Evolutionary conservation across 345 rosid genomes (phyloP), one percentile per base, ranked within the genome.

Genomic region (Eucalyptus viminalis): DNA sequence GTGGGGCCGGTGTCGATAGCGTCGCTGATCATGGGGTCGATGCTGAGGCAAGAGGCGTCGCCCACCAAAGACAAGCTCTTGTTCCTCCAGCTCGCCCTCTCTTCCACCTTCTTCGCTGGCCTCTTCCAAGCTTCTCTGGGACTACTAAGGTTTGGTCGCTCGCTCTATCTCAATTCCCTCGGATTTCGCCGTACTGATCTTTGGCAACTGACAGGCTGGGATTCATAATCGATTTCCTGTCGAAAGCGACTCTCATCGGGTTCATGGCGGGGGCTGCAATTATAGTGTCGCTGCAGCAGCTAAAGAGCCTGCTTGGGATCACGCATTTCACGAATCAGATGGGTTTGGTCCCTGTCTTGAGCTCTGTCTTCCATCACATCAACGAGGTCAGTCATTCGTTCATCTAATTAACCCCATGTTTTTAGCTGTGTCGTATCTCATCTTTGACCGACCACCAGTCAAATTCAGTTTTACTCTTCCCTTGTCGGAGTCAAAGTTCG

Each of bases 181-280:
- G 37, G 17, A 60, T 16, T 69, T 53, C 19, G 27, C 53, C 21
- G 31, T 49, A 49, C 49, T 88, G 6, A 49, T 34, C 31, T 83
- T 34, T 29, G 34, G n/a, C 65, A 58, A 89, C 47, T 24, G 29
- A 69, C 93, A 97, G 99, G 93, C 94, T 97, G 60, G 99, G 99
- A 47, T 97, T 98, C 58, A 95, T 98, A 45, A 95, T 98, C 83
- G 99, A 98, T 92, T 98, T 94, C 89, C 94, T 98, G 47, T 98
- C 99, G 58, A 96, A 95, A 90, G 98, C 99, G 8, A 98, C 97
- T 22, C 92, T 98, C 34, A 93, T 95, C 25, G 99, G 99, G 54
- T 98, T 98, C 95, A 97, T 97, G 99, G 98, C 97, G 40, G 99
- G 99, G 54, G 98, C 99, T 37, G 99, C 99, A 25, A 92, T 96